Conservation (phyloP, 148 eudicot genomes). For the Salicornia ramosissima region DNA sequence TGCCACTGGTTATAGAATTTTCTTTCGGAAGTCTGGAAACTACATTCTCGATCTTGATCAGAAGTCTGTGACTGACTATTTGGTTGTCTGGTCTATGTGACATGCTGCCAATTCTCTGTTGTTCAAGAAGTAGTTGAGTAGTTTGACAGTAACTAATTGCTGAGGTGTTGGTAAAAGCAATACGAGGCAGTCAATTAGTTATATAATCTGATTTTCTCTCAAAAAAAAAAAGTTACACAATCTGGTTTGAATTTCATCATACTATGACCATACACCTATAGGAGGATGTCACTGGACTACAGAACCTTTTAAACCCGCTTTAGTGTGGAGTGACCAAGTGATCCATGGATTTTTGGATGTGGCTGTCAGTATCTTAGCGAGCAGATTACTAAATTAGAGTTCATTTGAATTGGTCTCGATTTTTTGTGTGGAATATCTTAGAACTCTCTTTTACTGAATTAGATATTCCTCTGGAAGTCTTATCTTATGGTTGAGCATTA, state of each 20-base stretch:
- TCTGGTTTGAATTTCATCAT: neutral
- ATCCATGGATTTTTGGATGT: neutral
- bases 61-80: constrained; percentile 4
- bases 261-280: neutral
- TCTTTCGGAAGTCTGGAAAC: neutral
- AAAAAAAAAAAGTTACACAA: too few species aligned
- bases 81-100: constrained; percentile 1
- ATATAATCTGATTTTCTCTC: too few species aligned
- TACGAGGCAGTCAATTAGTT: neutral
- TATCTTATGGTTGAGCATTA: neutral
- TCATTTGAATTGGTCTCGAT: neutral
- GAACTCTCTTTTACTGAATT: neutral
- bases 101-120: neutral
- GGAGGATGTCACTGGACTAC: neutral
- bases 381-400: neutral
- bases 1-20: neutral
- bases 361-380: neutral
- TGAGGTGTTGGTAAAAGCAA: neutral
- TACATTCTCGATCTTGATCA: constrained; percentile 2
- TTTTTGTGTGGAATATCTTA: neutral
- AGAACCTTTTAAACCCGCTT: neutral
- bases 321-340: neutral
- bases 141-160: neutral
- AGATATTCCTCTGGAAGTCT: neutral
- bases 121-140: neutral